Evolutionary conservation across 495 filamentous ascomycete genomes (phyloP).

Genomic region (Mytilinidion resinicola): DNA sequence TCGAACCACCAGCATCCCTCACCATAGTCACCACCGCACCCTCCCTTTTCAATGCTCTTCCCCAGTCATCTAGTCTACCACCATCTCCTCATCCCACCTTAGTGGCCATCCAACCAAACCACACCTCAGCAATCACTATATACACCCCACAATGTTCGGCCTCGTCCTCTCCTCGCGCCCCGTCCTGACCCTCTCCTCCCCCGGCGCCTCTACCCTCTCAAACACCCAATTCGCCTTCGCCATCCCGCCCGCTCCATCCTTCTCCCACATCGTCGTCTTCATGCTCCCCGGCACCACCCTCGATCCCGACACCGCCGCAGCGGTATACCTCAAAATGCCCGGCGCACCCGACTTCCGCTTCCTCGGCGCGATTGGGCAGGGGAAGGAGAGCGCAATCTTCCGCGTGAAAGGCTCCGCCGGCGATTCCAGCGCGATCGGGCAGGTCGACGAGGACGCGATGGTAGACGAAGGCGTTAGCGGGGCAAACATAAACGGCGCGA

Average conservation of each 20-base stretch:
- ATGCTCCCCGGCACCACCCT: conserved; percentile 72
- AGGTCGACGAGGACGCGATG: conserved; percentile 43
- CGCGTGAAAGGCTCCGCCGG: conserved; percentile 44
- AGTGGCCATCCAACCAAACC: background rate
- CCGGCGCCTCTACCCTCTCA: conserved; percentile 53
- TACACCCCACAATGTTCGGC: conserved; percentile 34
- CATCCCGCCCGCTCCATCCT: conserved; percentile 50
- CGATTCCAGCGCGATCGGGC: conserved; percentile 35
- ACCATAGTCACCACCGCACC: background rate
- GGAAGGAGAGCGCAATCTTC: conserved; percentile 87
- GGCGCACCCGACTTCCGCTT: conserved; percentile 58
- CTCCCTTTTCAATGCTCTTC: background rate
- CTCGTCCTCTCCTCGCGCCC: conserved; percentile 45
- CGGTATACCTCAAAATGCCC: conserved; percentile 76
- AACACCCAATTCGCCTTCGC: conserved; percentile 63
- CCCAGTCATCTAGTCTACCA: background rate
- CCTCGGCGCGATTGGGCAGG: conserved; percentile 78
- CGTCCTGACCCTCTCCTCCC: conserved; percentile 55
- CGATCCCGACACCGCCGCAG: conserved; percentile 70
- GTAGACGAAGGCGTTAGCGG: conserved; percentile 27
- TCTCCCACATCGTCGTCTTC: conserved; percentile 83
- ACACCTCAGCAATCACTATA: background rate
- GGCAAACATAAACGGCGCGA: conserved; percentile 7
- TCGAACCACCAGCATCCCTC: background rate
- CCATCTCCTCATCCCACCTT: too few relatives aligned